phyloP scores from a whole-genome alignment of 2,329 filamentous ascomycete species.

The Neocatenulostroma microsporum region DNA sequence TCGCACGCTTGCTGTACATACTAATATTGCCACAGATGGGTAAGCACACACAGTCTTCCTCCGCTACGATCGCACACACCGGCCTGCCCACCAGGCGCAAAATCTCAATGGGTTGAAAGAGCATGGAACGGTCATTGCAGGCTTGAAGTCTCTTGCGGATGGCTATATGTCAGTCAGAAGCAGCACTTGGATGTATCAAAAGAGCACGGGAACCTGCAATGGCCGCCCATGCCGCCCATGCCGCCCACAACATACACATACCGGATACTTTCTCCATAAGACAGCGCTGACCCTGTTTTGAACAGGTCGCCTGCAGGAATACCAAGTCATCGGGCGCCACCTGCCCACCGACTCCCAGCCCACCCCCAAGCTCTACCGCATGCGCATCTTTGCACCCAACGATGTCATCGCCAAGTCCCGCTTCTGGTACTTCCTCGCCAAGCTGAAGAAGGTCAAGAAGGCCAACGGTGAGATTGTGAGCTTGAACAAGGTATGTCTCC shows the following conservation, averaged over 20 bases:
- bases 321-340: slow-evolving; percentile 99
- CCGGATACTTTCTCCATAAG: slow-evolving; percentile 25
- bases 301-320: slow-evolving; percentile 98
- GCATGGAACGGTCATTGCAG: too few relatives aligned
- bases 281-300: slow-evolving; percentile 32
- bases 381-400: slow-evolving; percentile 99
- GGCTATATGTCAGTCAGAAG: too few relatives aligned
- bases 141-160: too few relatives aligned
- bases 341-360: slow-evolving; percentile 96
- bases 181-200: too few relatives aligned
- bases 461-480: slow-evolving; percentile 98
- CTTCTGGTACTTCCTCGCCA: slow-evolving; percentile 99
- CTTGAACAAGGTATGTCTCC: slow-evolving; percentile 85
- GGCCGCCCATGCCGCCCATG: slow-evolving; percentile 7
- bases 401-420: slow-evolving; percentile 97
- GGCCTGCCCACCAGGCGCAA: slow-evolving; percentile 8
- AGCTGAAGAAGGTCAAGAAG: slow-evolving; percentile 99
- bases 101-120: slow-evolving; percentile 23
- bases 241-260: slow-evolving; percentile 2
- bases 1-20: too few relatives aligned
- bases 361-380: slow-evolving; percentile 97
- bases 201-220: too few relatives aligned
- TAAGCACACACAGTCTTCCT: slow-evolving; percentile 38
- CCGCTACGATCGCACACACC: slow-evolving; percentile 10
- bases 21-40: slow-evolving; percentile 51